Conservation (phyloP, 495 filamentous ascomycete species). For the Aspergillus nidulans region DNA sequence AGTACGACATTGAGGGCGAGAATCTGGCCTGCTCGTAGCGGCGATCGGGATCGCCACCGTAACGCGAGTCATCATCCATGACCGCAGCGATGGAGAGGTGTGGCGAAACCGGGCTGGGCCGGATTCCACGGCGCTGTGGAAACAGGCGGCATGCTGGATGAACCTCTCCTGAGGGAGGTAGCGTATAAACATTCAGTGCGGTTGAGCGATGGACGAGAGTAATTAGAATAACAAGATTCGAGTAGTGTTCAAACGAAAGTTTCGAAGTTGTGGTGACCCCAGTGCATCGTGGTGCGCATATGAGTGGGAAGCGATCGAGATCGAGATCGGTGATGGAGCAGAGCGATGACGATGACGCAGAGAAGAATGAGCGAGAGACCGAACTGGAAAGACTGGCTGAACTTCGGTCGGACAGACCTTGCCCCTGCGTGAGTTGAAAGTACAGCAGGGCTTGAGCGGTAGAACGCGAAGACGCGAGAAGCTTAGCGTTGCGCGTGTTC, state of each 20-base stretch:
- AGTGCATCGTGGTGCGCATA: constrained; percentile 8
- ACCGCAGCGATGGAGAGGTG: constrained; percentile 5
- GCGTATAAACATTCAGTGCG: constrained; percentile 36
- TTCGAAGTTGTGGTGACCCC: neutral
- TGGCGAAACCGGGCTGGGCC: constrained; percentile 25
- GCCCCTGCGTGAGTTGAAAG: neutral
- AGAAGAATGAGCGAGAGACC: neutral
- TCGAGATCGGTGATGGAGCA: neutral
- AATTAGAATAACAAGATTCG: neutral
- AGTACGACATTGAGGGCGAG: constrained; percentile 13
- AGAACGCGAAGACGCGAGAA: neutral
- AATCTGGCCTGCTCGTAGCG: constrained; percentile 1
- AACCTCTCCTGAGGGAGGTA: constrained; percentile 20
- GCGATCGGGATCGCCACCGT: constrained; percentile 17
- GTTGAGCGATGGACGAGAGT: neutral
- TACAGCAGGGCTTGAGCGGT: neutral
- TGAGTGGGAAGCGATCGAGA: neutral
- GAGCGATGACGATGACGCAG: neutral
- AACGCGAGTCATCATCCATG: constrained; percentile 16
- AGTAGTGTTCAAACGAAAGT: neutral
- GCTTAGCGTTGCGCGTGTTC: neutral
- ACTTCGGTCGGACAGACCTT: neutral
- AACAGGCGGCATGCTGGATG: constrained; percentile 29
- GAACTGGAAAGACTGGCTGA: neutral
- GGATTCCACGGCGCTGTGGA: constrained; percentile 24